phyloP scores from a whole-genome alignment of 2,329 filamentous ascomycete species.

The Podosphaera aphanis region DNA sequence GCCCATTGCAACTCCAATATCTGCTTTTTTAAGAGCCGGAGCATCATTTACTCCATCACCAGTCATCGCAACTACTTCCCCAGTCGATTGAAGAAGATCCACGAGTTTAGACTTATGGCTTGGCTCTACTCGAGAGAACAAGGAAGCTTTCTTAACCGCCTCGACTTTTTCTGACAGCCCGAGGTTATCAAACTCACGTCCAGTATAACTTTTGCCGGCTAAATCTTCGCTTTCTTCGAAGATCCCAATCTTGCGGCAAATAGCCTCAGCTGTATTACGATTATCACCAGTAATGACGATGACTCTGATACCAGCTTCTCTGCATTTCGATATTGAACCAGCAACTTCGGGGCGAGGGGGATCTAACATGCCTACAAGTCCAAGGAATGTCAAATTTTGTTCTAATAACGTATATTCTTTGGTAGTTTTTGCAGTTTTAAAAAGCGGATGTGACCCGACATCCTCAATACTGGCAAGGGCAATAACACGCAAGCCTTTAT shows the following conservation, averaged over 20 bases:
- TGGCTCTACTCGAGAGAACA: slow-evolving; percentile 93
- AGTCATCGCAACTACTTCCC: slow-evolving; percentile 96
- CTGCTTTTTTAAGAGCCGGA: slow-evolving; percentile 89
- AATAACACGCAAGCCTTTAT: slow-evolving; percentile 80
- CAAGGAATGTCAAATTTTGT: slow-evolving; percentile 82
- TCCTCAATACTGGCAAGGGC: slow-evolving; percentile 71
- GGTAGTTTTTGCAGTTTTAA: slow-evolving; percentile 56
- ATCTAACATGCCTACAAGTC: slow-evolving; percentile 88
- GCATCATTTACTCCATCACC: slow-evolving; percentile 97
- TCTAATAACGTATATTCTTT: slow-evolving; percentile 70
- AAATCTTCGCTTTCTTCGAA: slow-evolving; percentile 67
- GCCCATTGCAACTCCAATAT: slow-evolving; percentile 98
- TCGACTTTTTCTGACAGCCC: slow-evolving; percentile 56
- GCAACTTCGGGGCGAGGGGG: slow-evolving; percentile 84
- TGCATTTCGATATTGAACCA: slow-evolving; percentile 67
- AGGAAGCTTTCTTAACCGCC: slow-evolving; percentile 62
- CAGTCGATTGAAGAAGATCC: slow-evolving; percentile 76
- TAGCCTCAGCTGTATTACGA: slow-evolving; percentile 89
- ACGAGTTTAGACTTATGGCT: slow-evolving; percentile 94
- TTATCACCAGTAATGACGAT: slow-evolving; percentile 98
- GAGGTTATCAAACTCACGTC: slow-evolving; percentile 78
- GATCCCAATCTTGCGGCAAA: slow-evolving; percentile 90
- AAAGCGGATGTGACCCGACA: slow-evolving; percentile 43
- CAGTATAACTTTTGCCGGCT: slow-evolving; percentile 80
- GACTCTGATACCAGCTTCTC: slow-evolving; percentile 79